Evolutionary conservation across 2,329 filamentous ascomycete species (phyloP), one percentile per base, ranked within the genome.

Genomic region (Polychaeton citri): DNA sequence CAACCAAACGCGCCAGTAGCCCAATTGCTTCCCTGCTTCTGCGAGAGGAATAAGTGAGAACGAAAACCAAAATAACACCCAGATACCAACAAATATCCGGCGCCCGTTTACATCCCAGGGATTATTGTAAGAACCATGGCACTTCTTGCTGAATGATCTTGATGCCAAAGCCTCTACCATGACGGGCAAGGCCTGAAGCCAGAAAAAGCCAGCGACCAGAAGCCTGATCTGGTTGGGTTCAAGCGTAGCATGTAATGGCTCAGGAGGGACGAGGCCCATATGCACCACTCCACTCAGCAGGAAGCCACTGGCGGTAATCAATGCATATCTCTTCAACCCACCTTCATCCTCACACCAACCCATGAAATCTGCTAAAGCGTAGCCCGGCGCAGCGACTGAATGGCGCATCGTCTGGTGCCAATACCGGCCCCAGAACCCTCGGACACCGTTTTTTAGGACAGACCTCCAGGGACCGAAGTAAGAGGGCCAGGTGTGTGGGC

Each of bases 391-490:
- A 3, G 46, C 42, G 2, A 45, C 44, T 6, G 43, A 37, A 33
- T 43, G 40, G 7, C 53, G 43, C 48, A 55, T 50, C 18, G 45
- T 50, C 41, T 55, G 53, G 37, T 55, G 53, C 53, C 53, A 55
- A 36, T 48, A 54, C 12, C 16, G 19, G 6, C 50, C 47, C 53
- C 53, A 55, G 19, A 54, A 47, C 7, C 50, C 51, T 4, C 49
- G 34, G 1, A 55, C 35, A 12, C 52, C 52, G 19, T 41, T 31
- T 5, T 38, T 31, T 12, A 49, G 37, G 18, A 50, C 40, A 6
- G 37, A 30, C 2, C 35, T 30, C 7, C 43, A 36, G 2, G 50
- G 41, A n/a, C 53, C 53, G 30, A 53, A 55, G 36, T 49, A 46
- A 3, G 45, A 39, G 4, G 51, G 46, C 49, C 47, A 51, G 21